Evolutionary conservation across 805 yeast genomes (phyloP).

Genomic region (Yarrowia sp.): DNA sequence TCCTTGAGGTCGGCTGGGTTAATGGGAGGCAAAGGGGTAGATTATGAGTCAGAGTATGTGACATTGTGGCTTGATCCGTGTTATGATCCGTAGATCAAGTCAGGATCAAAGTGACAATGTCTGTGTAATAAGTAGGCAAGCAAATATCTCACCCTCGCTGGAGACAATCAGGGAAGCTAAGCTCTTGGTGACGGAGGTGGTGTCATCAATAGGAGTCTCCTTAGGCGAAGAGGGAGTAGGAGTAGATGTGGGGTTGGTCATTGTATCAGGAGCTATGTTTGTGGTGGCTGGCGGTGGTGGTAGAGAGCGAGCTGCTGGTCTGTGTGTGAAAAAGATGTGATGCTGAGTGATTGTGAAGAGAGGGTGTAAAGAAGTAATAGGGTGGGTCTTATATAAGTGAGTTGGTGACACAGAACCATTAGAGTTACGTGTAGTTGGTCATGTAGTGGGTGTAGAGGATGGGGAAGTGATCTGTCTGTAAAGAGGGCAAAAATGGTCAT

Average conservation of each 20-base stretch:
- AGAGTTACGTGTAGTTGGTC: slow-evolving; percentile 1
- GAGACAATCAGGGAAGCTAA: slow-evolving; percentile 27
- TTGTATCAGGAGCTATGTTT: slow-evolving; percentile 25
- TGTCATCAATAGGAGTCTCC: not conserved
- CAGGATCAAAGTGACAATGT: not conserved
- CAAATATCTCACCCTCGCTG: slow-evolving; percentile 20
- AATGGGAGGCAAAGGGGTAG: not conserved
- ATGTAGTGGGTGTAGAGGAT: not conserved
- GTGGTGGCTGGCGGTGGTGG: slow-evolving; percentile 2
- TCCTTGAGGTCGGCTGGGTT: slow-evolving; percentile 36
- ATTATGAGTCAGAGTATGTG: not conserved
- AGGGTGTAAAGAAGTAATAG: not conserved
- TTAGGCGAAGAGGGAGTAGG: not conserved
- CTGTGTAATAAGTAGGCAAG: not conserved
- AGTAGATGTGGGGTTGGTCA: slow-evolving; percentile 4
- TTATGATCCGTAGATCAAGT: no score
- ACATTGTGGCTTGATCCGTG: not conserved
- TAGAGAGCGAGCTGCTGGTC: slow-evolving; percentile 22
- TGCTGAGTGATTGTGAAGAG: slow-evolving; percentile 6
- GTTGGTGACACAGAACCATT: not conserved
- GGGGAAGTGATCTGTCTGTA: not conserved
- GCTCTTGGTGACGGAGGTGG: slow-evolving; percentile 9
- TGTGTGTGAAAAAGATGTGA: not conserved
- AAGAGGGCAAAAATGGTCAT: not conserved
- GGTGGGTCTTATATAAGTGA: slow-evolving; percentile 10